Conservation (phyloP, 805 yeast species). For the Hanseniaspora occidentalis region DNA sequence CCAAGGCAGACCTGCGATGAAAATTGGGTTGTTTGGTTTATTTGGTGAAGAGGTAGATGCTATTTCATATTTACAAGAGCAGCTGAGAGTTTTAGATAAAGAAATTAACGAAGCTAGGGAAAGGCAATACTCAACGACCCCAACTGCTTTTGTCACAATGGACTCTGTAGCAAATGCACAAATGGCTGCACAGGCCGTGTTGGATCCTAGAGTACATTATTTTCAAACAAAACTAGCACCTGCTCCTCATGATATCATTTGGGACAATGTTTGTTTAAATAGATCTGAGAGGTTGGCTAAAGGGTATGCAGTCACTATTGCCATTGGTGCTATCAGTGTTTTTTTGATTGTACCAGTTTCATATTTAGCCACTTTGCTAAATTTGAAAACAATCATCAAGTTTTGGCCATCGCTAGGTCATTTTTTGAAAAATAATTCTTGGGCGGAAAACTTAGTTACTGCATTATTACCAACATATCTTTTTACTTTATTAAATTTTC, state of each 20-base stretch:
- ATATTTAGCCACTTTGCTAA: conserved; percentile 71
- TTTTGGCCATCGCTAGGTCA: conserved; percentile 77
- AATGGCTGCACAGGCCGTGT: conserved; percentile 88
- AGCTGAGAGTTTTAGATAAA: conserved; percentile 55
- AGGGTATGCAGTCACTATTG: conserved; percentile 26
- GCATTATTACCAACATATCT: conserved; percentile 86
- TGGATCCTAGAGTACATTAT: conserved; percentile 80
- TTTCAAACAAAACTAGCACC: conserved; percentile 81
- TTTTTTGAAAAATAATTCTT: conserved; percentile 45
- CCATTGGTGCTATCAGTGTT: conserved; percentile 42
- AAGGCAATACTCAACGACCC: conserved; percentile 67
- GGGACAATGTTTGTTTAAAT: conserved; percentile 82
- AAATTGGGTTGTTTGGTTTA: conserved; percentile 46
- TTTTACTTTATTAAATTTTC: conserved; percentile 70
- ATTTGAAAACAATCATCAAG: conserved; percentile 61
- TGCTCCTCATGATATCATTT: conserved; percentile 88
- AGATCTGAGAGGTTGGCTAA: conserved; percentile 58
- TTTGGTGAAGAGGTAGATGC: conserved; percentile 70
- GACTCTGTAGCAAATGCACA: conserved; percentile 92
- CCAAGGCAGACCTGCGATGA: conserved; percentile 45
- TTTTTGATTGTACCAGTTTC: conserved; percentile 74
- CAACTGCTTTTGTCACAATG: conserved; percentile 91
- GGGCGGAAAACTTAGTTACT: conserved; percentile 72
- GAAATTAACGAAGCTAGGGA: conserved; percentile 54
- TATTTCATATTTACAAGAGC: conserved; percentile 60